A percentile compares a stretch with the other conserved stretches of the same genome.
These are phyloP conservation scores for Epichloe coenophiala DNA, from an alignment of 2,329 filamentous ascomycete genomes.

Conservation along the genomic window DNA sequence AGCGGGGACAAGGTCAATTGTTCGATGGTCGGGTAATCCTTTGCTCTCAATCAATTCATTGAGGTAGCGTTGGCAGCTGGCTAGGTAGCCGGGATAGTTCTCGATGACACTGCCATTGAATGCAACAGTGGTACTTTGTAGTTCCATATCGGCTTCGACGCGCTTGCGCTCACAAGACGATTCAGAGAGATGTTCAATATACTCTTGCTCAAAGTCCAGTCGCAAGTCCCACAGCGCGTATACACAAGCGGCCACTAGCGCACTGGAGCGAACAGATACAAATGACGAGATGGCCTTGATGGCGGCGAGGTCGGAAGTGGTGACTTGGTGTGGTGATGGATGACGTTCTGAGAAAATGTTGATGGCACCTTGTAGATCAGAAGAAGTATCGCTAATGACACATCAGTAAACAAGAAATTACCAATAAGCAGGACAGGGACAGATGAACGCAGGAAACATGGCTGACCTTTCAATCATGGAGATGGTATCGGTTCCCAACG, in stretches of 20 bases:
- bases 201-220: constrained; percentile 30
- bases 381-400: constrained; percentile 27
- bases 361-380: constrained; percentile 29
- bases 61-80: constrained; percentile 48
- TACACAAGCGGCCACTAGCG: constrained; percentile 44
- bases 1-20: constrained; percentile 52
- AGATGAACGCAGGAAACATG: background rate
- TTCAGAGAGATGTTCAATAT: constrained; percentile 16
- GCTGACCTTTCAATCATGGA: constrained; percentile 44
- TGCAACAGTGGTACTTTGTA: constrained; percentile 46
- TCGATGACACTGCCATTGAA: constrained; percentile 73
- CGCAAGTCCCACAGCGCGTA: constrained; percentile 46
- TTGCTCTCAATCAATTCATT: constrained; percentile 37
- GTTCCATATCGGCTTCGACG: constrained; percentile 36
- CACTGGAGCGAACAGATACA: constrained; percentile 44
- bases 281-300: constrained; percentile 39
- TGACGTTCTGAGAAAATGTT: constrained; percentile 36
- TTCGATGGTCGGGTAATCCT: constrained; percentile 21
- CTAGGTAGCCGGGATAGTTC: constrained; percentile 57
- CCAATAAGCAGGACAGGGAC: no score
- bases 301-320: constrained; percentile 33
- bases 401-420: background rate
- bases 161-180: constrained; percentile 25
- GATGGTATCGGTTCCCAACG: constrained; percentile 46
- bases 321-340: constrained; percentile 29